Base-by-base conservation (phyloP, 805 yeast species). In the Candida ascalaphidarum region DNA sequence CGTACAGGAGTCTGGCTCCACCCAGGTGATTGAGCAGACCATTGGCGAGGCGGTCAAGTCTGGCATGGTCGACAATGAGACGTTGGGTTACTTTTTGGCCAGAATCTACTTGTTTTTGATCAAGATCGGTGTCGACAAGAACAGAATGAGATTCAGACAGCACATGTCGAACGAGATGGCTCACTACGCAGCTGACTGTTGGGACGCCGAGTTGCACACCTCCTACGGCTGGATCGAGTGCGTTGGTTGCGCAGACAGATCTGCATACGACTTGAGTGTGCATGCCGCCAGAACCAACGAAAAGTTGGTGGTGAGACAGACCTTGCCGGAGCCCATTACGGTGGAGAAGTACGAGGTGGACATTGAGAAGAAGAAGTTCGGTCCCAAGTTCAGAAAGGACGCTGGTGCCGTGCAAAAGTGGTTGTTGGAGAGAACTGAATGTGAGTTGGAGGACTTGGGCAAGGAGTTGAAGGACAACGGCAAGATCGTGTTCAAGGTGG, bases 171-270 rank as follows among this genome's bases (percentile, higher is more conserved):
- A 92, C 56, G 99, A 92, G 68, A 92, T 92, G 99, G 99, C 99
- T 12, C 99, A 92, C 60, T 92, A 92, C 58, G 98, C 98, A 35
- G 78, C 94, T 43, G 99, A 92, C 65, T 92, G 99, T 70, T 92
- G 99, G 99, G 99, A 92, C 65, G 96, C 95, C 41, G 99, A 92
- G 68, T 70, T 92, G 48, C 78, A 82, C 46, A 79, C 96, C 23
- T 84, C 96, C 19, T 92, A 85, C 48, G 99, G 99, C 47, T 92
- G 99, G 99, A 83, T 92, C 47, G 99, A 92, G 68, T 94, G 98
- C 77, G 96, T 92, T 55, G 99, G 99, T 44, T 92, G 97, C 68
- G 99, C 99, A 41, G 99, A 92, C 65, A 78, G 99, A 68, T 83
- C 95, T 25, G 99, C 99, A 23, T 92, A 85, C 55, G 99, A 92